phyloP scores from a whole-genome alignment of 1,284 basidiomycete genomes.

The Nidula niveotomentosa region DNA sequence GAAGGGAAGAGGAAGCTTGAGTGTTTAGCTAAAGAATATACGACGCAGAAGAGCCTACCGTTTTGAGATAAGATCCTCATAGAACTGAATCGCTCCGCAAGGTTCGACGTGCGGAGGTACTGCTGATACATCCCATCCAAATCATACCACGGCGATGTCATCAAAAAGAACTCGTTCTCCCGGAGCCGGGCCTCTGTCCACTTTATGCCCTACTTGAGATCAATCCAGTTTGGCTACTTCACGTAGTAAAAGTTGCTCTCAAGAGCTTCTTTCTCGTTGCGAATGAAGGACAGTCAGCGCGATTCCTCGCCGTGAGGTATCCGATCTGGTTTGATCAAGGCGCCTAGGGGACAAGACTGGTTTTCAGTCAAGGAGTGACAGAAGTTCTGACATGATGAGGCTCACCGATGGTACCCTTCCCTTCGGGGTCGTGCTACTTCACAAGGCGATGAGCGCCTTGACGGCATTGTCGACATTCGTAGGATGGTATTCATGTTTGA shows the following conservation, averaged over 20 bases:
- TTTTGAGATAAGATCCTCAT: slow-evolving; percentile 47
- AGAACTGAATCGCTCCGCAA: slow-evolving; percentile 48
- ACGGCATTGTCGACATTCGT: slow-evolving; percentile 77
- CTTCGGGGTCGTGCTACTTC: slow-evolving; percentile 53
- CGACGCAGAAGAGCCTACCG: slow-evolving; percentile 25
- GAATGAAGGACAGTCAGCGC: slow-evolving; percentile 54
- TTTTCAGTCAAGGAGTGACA: too few relatives aligned
- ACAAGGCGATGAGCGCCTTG: slow-evolving; percentile 65
- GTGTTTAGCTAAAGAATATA: slow-evolving; percentile 18
- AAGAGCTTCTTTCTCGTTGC: slow-evolving; percentile 49
- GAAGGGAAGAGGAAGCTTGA: neutral
- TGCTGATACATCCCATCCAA: slow-evolving; percentile 41
- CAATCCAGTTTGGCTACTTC: slow-evolving; percentile 58
- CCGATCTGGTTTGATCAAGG: slow-evolving; percentile 74
- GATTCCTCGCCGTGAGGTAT: slow-evolving; percentile 57
- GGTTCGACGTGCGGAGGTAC: slow-evolving; percentile 47
- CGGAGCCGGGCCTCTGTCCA: slow-evolving; percentile 52
- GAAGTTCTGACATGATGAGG: too few relatives aligned
- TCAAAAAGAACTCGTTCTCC: slow-evolving; percentile 66
- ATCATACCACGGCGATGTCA: slow-evolving; percentile 48
- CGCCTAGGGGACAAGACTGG: slow-evolving; percentile 58
- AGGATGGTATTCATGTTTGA: slow-evolving; percentile 20
- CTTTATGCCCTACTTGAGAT: slow-evolving; percentile 47
- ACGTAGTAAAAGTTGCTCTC: slow-evolving; percentile 67
- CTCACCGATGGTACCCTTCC: slow-evolving; percentile 70